These are phyloP conservation scores for Paxillus involutus DNA, from an alignment of 768 basidiomycete genomes.

Conservation along the genomic window DNA sequence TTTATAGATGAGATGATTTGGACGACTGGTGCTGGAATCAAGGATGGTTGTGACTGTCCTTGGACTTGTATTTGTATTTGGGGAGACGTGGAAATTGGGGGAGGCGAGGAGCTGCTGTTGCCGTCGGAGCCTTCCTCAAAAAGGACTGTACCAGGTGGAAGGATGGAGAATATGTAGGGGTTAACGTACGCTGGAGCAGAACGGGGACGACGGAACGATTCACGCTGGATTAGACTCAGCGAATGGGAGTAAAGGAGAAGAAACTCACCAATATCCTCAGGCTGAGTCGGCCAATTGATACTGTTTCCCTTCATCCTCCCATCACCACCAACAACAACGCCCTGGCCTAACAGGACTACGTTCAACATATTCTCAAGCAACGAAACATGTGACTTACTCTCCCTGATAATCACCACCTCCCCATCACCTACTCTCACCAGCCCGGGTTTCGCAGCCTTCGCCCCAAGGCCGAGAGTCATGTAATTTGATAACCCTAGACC, in stretches of 20 bases:
- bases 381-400: conserved; percentile 53
- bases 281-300: conserved; percentile 76
- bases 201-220: conserved; percentile 67
- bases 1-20: conserved; percentile 75
- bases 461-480: conserved; percentile 79
- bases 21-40: conserved; percentile 57
- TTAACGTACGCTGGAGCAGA: conserved; percentile 58
- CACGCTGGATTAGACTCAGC: conserved; percentile 44
- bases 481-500: conserved; percentile 68
- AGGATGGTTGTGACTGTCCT: conserved; percentile 28
- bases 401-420: conserved; percentile 74
- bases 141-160: conserved; percentile 65
- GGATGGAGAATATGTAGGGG: conserved; percentile 75
- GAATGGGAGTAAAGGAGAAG: not conserved
- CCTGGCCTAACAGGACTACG: conserved; percentile 50
- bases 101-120: conserved; percentile 16
- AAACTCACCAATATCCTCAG: conserved; percentile 72
- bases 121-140: conserved; percentile 20
- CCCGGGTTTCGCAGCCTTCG: conserved; percentile 64
- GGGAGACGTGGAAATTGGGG: conserved; percentile 7
- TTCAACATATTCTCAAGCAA: not conserved
- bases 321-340: conserved; percentile 60
- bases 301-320: conserved; percentile 50
- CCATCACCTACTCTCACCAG: conserved; percentile 53
- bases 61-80: conserved; percentile 22